A percentile compares a stretch with the other conserved stretches of the same genome.
phyloP scores from a whole-genome alignment of 73 alveolate genomes.

The Stentor roeselii region DNA sequence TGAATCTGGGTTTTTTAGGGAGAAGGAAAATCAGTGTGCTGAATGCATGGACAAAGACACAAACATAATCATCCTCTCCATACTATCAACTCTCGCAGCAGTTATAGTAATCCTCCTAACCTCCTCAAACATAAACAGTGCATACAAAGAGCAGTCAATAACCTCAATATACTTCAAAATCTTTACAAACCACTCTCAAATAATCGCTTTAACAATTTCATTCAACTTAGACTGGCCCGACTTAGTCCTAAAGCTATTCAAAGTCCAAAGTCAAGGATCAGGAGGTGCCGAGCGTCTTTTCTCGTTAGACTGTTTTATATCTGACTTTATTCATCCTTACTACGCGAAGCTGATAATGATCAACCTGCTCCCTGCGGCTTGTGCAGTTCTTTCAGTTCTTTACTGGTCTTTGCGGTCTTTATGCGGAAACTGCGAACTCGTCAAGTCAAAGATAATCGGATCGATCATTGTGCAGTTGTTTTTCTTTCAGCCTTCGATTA shows the following conservation, averaged over 20 bases:
- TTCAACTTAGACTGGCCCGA: slow-evolving; percentile 60
- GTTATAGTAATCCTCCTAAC: slow-evolving; percentile 22
- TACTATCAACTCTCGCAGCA: slow-evolving; percentile 21
- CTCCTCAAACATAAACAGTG: slow-evolving; percentile 29
- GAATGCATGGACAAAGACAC: slow-evolving; percentile 39
- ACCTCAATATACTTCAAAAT: slow-evolving; percentile 54
- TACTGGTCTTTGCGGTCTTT: not conserved
- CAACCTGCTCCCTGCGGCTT: not conserved
- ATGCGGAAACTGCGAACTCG: not conserved
- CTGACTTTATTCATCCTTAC: not conserved
- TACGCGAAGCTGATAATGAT: not conserved
- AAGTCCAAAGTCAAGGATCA: slow-evolving; percentile 28
- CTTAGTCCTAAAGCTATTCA: slow-evolving; percentile 33
- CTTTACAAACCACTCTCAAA: slow-evolving; percentile 50
- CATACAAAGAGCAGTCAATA: slow-evolving; percentile 40
- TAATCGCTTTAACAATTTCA: slow-evolving; percentile 46
- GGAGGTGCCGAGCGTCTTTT: slow-evolving; percentile 34
- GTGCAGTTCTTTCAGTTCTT: not conserved
- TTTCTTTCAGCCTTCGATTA: not conserved
- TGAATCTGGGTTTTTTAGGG: slow-evolving; percentile 30
- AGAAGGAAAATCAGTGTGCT: slow-evolving; percentile 34
- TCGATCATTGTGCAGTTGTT: slow-evolving; percentile 13
- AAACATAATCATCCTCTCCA: slow-evolving; percentile 29
- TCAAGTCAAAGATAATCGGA: not conserved
- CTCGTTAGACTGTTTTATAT: slow-evolving; percentile 58